Conservation (phyloP, 352 stramenopile species). For the Phytophthora melonis region DNA sequence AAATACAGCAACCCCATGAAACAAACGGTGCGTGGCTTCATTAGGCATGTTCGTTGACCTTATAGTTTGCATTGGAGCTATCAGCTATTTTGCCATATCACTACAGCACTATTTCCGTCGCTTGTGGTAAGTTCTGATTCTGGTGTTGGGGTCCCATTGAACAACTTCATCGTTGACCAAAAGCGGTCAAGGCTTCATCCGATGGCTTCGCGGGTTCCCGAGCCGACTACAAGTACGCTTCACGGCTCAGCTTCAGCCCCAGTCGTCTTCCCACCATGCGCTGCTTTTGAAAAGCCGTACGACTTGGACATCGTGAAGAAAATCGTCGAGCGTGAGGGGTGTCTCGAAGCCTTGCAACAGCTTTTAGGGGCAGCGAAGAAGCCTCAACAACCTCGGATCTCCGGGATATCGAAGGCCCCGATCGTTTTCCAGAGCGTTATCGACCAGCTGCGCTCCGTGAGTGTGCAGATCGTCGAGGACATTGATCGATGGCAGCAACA, state of each 20-base stretch:
- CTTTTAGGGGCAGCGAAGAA: slow-evolving; percentile 42
- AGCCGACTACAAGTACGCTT: background rate
- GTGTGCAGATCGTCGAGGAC: slow-evolving; percentile 74
- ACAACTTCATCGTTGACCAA: background rate
- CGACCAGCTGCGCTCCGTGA: slow-evolving; percentile 68
- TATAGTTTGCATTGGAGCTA: too few species aligned
- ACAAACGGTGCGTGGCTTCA: too few species aligned
- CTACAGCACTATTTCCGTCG: slow-evolving; percentile 19
- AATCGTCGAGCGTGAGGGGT: slow-evolving; percentile 86
- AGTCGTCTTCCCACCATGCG: slow-evolving; percentile 42
- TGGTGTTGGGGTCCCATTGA: background rate
- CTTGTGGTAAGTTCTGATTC: background rate
- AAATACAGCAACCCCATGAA: too few species aligned
- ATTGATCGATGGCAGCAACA: slow-evolving; percentile 66
- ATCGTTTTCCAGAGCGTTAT: slow-evolving; percentile 75
- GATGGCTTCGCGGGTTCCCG: slow-evolving; percentile 18
- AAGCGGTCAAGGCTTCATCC: background rate
- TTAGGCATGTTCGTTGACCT: too few species aligned
- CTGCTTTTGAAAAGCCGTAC: slow-evolving; percentile 48
- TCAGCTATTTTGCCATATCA: slow-evolving; percentile 12
- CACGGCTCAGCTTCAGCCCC: slow-evolving; percentile 2
- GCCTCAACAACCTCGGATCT: slow-evolving; percentile 28
- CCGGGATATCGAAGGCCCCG: slow-evolving; percentile 44
- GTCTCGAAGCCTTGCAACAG: slow-evolving; percentile 76
- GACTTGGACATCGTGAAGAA: slow-evolving; percentile 77